phyloP scores from a whole-genome alignment of 148 eudicot species.

The Nepenthes gracilis region DNA sequence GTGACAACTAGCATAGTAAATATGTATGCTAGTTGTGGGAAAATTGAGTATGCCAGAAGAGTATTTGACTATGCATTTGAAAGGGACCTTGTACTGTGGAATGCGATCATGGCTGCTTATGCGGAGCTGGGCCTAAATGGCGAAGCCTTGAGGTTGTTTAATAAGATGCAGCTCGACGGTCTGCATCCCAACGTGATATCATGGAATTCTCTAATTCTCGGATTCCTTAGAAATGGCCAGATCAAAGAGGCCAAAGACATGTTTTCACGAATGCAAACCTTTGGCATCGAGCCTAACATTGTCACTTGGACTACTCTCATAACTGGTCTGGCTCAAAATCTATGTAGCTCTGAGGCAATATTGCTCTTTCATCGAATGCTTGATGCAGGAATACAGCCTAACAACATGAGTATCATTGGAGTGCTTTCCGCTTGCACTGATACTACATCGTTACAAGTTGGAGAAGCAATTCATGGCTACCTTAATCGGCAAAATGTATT shows the following conservation, averaged over 20 bases:
- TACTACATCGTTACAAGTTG: conserved; percentile 21
- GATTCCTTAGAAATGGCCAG: conserved; percentile 24
- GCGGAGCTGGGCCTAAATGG: conserved; percentile 38
- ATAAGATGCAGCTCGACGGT: conserved; percentile 35
- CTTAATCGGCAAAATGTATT: conserved; percentile 11
- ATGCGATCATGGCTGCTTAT: conserved; percentile 38
- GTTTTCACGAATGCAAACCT: conserved; percentile 29
- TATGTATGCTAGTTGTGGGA: conserved; percentile 42
- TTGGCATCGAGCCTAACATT: conserved; percentile 27
- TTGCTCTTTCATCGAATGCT: conserved; percentile 27
- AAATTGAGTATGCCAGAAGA: conserved; percentile 23
- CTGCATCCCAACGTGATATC: conserved; percentile 32
- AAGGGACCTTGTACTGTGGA: conserved; percentile 49
- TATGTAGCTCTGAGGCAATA: conserved; percentile 24
- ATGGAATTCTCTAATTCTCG: conserved; percentile 35
- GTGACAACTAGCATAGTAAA: conserved; percentile 32
- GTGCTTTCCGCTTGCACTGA: conserved; percentile 32
- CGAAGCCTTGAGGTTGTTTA: conserved; percentile 34
- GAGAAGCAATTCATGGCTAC: conserved; percentile 34
- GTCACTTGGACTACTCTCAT: conserved; percentile 38
- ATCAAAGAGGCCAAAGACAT: conserved; percentile 32
- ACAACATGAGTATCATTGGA: conserved; percentile 20
- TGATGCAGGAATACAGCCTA: conserved; percentile 27
- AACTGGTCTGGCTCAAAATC: conserved; percentile 36
- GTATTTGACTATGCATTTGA: conserved; percentile 21